Percentiles rank a stretch among this genome's conserved stretches.
phyloP scores from a whole-genome alignment of 805 yeast species.

The baker's yeast (Saccharomyces cerevisiae) region DNA sequence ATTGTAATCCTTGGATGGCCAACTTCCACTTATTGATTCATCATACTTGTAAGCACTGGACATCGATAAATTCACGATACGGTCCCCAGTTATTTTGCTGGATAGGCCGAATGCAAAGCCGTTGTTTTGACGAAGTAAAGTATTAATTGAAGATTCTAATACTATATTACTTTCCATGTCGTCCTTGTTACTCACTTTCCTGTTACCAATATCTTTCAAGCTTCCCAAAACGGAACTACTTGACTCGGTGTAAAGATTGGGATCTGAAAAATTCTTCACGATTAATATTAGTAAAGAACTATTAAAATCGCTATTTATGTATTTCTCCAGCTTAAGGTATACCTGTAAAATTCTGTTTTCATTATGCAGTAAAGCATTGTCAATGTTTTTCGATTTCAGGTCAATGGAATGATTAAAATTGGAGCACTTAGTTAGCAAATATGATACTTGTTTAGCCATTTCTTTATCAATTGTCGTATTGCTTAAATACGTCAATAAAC shows the following conservation, averaged over 20 bases:
- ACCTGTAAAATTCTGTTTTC: slow-evolving; percentile 41
- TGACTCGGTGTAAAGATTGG: slow-evolving; percentile 29
- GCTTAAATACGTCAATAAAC: slow-evolving; percentile 46
- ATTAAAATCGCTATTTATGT: slow-evolving; percentile 32
- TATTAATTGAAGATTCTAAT: slow-evolving; percentile 16
- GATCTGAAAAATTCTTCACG: slow-evolving; percentile 38
- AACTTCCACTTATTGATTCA: slow-evolving; percentile 23
- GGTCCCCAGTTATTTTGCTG: slow-evolving; percentile 35
- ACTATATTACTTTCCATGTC: slow-evolving; percentile 9
- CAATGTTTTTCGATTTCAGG: slow-evolving; percentile 22
- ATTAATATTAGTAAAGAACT: slow-evolving; percentile 36
- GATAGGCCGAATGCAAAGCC: slow-evolving; percentile 47
- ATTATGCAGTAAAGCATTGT: slow-evolving; percentile 30
- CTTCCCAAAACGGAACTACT: slow-evolving; percentile 9
- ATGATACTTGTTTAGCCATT: slow-evolving; percentile 39
- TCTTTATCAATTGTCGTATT: slow-evolving; percentile 34
- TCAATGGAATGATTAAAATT: slow-evolving; percentile 27
- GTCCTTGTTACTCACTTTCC: slow-evolving; percentile 13
- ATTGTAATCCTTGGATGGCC: slow-evolving; percentile 21
- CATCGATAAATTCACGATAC: slow-evolving; percentile 33
- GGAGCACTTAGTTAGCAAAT: slow-evolving; percentile 39
- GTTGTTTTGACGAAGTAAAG: slow-evolving; percentile 27
- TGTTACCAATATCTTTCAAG: slow-evolving; percentile 9
- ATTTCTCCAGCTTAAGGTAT: slow-evolving; percentile 32
- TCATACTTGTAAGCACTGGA: slow-evolving; percentile 12